These are phyloP conservation scores for Phialophora macrospora DNA, from an alignment of 2,329 filamentous ascomycete species.

Conservation along the genomic window DNA sequence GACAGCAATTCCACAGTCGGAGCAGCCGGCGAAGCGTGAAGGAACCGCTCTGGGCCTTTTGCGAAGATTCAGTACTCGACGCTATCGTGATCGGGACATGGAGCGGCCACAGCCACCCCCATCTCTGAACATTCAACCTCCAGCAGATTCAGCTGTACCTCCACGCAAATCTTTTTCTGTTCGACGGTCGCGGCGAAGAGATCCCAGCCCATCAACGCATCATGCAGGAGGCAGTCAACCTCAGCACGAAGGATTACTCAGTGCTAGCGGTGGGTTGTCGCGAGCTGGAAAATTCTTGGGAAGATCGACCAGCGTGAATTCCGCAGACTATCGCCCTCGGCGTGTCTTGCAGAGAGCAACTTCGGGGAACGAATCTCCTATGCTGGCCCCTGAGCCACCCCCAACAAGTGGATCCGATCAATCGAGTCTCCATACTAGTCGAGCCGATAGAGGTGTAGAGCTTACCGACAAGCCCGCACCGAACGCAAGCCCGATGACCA, in stretches of 20 bases:
- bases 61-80: slow-evolving; percentile 85
- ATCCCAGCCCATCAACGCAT: slow-evolving; percentile 60
- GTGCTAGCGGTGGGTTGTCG: slow-evolving; percentile 59
- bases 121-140: slow-evolving; percentile 79
- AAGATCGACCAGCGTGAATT: slow-evolving; percentile 89
- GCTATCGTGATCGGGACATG: slow-evolving; percentile 67
- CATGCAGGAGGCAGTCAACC: slow-evolving; percentile 65
- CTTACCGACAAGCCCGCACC: slow-evolving; percentile 56
- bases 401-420: slow-evolving; percentile 80
- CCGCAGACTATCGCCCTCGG: slow-evolving; percentile 73
- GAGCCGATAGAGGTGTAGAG: slow-evolving; percentile 44
- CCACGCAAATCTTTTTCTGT: slow-evolving; percentile 91
- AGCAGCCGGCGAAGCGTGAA: slow-evolving; percentile 75
- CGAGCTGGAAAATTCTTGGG: slow-evolving; percentile 73
- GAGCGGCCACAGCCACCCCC: slow-evolving; percentile 70
- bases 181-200: slow-evolving; percentile 62
- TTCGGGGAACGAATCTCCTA: slow-evolving; percentile 58
- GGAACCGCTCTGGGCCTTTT: slow-evolving; percentile 83
- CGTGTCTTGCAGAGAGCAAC: slow-evolving; percentile 62
- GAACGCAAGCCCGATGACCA: slow-evolving; percentile 58
- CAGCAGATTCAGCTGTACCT: slow-evolving; percentile 65
- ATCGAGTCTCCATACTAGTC: slow-evolving; percentile 60
- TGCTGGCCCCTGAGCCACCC: slow-evolving; percentile 66
- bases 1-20: slow-evolving; percentile 49
- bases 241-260: slow-evolving; percentile 78